phyloP scores from a whole-genome alignment of 2,329 filamentous ascomycete species.

The Fusarium goolgardi region DNA sequence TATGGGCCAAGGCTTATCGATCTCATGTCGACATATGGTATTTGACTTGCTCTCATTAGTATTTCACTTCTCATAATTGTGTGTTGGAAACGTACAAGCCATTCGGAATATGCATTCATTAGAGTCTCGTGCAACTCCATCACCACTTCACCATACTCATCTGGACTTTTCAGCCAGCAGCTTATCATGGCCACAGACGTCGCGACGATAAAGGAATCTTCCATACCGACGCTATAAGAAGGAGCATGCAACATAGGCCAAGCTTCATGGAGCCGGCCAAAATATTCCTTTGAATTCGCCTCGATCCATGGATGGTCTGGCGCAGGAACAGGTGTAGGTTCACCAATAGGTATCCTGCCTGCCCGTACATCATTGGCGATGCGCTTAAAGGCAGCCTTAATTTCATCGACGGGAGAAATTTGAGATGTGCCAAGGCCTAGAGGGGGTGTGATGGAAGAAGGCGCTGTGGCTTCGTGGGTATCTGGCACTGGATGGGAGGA shows the following conservation, averaged over 20 bases:
- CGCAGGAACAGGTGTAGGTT: conserved; percentile 4
- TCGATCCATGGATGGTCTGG: conserved; percentile 37
- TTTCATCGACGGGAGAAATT: conserved; percentile 13
- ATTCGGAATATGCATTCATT: conserved; percentile 47
- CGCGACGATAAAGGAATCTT: conserved; percentile 45
- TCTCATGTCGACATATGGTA: conserved; percentile 23
- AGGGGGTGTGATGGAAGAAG: not conserved
- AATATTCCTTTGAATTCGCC: conserved; percentile 48
- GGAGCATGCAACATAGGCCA: conserved; percentile 58
- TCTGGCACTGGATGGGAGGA: not conserved
- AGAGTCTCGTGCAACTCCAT: conserved; percentile 50
- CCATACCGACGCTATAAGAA: conserved; percentile 47
- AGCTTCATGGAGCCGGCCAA: conserved; percentile 55
- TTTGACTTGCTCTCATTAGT: conserved; percentile 21
- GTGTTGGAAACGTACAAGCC: conserved; percentile 42
- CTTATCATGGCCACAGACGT: conserved; percentile 55
- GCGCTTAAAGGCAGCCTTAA: conserved; percentile 19
- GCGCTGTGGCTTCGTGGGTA: not conserved
- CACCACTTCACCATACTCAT: conserved; percentile 44
- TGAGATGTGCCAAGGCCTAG: conserved; percentile 11
- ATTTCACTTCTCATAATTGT: not conserved
- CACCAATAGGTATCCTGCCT: conserved; percentile 22
- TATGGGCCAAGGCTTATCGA: conserved; percentile 46
- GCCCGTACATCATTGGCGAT: conserved; percentile 18
- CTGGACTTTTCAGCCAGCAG: conserved; percentile 52